phyloP scores from a whole-genome alignment of 768 basidiomycete genomes.

The Kondoa subrosea region DNA sequence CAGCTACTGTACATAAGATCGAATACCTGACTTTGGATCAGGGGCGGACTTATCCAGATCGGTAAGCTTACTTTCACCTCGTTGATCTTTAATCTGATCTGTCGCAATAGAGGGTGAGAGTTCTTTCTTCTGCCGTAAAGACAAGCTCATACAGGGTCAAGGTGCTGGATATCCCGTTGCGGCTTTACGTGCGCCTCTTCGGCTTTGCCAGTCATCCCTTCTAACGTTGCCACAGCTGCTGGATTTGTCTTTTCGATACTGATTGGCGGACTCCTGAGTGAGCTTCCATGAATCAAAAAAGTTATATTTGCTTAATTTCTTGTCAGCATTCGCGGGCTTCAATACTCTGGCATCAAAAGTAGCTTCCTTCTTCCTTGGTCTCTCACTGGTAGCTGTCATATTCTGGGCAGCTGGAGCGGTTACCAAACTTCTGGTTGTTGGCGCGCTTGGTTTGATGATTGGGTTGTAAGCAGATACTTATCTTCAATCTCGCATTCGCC shows the following conservation, averaged over 20 bases:
- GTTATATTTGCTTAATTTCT: too few species aligned
- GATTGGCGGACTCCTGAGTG: neutral
- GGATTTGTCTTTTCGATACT: neutral
- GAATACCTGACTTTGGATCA: neutral
- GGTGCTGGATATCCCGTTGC: neutral
- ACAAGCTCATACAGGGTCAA: neutral
- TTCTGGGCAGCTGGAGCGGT: neutral
- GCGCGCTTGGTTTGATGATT: neutral
- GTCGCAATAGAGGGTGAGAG: neutral
- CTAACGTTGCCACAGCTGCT: neutral
- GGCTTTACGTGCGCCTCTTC: neutral
- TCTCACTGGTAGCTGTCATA: slow-evolving; percentile 18
- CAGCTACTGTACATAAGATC: neutral
- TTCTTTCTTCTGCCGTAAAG: neutral
- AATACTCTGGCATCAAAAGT: slow-evolving; percentile 25
- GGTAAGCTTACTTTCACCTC: neutral
- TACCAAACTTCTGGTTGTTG: neutral
- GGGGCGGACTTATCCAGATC: neutral
- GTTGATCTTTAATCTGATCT: neutral
- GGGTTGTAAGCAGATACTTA: neutral
- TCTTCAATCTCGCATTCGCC: neutral
- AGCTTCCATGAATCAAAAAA: neutral
- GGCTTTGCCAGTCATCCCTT: neutral
- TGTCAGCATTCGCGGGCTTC: slow-evolving; percentile 20
- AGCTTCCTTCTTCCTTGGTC: slow-evolving; percentile 18